These are phyloP conservation scores for Psilocybe azurescens DNA, from an alignment of 768 basidiomycete genomes.

Conservation along the genomic window DNA sequence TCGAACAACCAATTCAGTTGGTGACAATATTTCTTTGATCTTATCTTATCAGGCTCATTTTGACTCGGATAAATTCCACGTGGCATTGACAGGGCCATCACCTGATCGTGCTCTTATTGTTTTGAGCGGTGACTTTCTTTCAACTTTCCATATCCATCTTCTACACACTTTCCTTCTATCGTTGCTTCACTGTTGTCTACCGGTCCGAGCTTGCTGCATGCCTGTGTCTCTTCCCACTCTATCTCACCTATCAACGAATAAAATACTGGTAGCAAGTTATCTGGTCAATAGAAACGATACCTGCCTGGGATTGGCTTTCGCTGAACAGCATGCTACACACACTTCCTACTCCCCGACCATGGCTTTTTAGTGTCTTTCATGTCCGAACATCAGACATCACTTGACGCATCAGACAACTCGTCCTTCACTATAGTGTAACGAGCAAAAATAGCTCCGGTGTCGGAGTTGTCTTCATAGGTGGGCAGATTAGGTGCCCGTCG, in stretches of 20 bases:
- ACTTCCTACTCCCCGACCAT: neutral
- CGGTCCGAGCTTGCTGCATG: conserved; percentile 15
- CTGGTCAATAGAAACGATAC: neutral
- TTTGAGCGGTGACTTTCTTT: conserved; percentile 20
- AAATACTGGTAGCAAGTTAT: neutral
- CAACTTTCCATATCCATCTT: conserved; percentile 28
- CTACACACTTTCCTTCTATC: conserved; percentile 16
- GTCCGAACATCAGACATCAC: too few relatives aligned
- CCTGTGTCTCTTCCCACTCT: neutral
- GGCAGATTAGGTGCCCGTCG: neutral
- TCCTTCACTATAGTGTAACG: neutral
- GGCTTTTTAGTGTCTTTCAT: too few relatives aligned
- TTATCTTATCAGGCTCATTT: conserved; percentile 22
- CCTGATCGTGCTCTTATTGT: conserved; percentile 29
- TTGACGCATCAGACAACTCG: neutral
- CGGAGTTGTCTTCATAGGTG: neutral
- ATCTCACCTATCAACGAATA: conserved; percentile 3
- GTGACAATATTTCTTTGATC: neutral
- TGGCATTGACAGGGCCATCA: conserved; percentile 18
- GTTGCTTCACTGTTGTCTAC: neutral
- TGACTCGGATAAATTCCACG: conserved; percentile 1
- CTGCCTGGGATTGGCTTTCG: neutral
- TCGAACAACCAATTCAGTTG: too few relatives aligned
- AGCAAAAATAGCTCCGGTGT: neutral
- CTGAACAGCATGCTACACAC: neutral